Base-by-base conservation (phyloP, 345 rosid species). In the Cardamine occulta region DNA sequence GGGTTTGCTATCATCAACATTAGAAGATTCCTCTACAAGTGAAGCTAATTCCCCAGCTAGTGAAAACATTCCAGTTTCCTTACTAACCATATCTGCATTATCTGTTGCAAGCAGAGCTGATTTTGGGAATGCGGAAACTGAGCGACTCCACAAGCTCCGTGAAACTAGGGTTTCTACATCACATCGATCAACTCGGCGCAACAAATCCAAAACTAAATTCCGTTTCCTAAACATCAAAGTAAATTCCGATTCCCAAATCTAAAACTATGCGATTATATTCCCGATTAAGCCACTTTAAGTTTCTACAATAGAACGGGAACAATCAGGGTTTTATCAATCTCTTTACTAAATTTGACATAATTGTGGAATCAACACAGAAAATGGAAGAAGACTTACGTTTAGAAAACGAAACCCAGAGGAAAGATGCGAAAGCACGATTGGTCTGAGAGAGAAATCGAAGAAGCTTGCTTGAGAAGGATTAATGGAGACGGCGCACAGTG, bases 41-140 rank as follows among this genome's bases (percentile, higher is more conserved):
- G 56, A 74, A 10, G 96, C 98, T 62, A 91, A 74, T 71, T 86
- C 78, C 52, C 81, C 74, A 23, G 98, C 96, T 74, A 93, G 77
- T 45, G 91, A 76, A 72, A 77, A 71, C 7, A 70, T 83, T 17
- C 77, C 72, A 23, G 47, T 54, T 53, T 62, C 66, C 73, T 80
- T 82, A 57, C 55, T 44, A 62, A 56, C 74, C 53, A 18, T 24
- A 9, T 44, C 79, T 42, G 67, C 79, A 47, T 66, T 42, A 57
- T 57, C 73, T 19, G 72, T 66, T 42, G 80, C 74, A 62, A 75
- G 59, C n/a, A 47, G 65, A 35, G 15, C 15, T 12, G 60, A n/a
- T 26, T 57, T 56, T 4, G 72, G 15, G 32, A 35, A 4, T 34
- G 72, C 63, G 58, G 80, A 52, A 31, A 15, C 17, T n/a, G 63